These are phyloP conservation scores for Chondrus crispus DNA, from an alignment of 23 red algal genomes.

Conservation along the genomic window DNA sequence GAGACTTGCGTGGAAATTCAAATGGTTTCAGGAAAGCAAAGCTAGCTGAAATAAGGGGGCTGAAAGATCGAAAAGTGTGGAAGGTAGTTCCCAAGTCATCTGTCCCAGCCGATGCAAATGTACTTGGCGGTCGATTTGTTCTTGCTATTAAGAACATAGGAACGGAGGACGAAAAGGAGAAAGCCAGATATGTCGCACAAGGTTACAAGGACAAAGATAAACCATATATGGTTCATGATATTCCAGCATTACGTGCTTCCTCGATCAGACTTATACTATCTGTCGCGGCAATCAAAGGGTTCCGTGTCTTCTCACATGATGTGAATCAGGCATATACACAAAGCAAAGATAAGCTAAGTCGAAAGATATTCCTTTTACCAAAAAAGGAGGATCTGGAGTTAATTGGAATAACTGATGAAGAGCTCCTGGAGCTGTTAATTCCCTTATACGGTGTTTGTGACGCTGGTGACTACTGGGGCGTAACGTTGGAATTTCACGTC, in stretches of 20 bases:
- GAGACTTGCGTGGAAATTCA: not conserved
- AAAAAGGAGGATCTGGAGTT: not conserved
- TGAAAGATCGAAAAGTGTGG: not conserved
- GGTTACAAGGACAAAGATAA: not conserved
- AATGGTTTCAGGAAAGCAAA: not conserved
- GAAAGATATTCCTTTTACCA: not conserved
- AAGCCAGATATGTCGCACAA: not conserved
- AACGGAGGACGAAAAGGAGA: not conserved
- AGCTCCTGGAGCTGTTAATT: not conserved
- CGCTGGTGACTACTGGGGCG: slow-evolving; percentile 25
- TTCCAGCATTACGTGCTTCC: not conserved
- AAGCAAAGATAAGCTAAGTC: not conserved
- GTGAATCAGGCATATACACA: not conserved
- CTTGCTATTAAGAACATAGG: not conserved
- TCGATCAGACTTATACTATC: not conserved
- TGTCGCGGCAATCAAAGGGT: not conserved
- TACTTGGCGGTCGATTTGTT: not conserved
- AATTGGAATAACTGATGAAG: not conserved
- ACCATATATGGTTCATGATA: not conserved
- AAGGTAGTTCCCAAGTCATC: not conserved
- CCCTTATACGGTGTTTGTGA: slow-evolving; percentile 8
- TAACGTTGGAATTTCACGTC: not conserved
- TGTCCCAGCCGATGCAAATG: not conserved
- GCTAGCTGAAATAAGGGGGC: not conserved
- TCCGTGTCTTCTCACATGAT: not conserved